phyloP scores from a whole-genome alignment of 2,329 filamentous ascomycete genomes.

The Cucurbitaria berberidis region DNA sequence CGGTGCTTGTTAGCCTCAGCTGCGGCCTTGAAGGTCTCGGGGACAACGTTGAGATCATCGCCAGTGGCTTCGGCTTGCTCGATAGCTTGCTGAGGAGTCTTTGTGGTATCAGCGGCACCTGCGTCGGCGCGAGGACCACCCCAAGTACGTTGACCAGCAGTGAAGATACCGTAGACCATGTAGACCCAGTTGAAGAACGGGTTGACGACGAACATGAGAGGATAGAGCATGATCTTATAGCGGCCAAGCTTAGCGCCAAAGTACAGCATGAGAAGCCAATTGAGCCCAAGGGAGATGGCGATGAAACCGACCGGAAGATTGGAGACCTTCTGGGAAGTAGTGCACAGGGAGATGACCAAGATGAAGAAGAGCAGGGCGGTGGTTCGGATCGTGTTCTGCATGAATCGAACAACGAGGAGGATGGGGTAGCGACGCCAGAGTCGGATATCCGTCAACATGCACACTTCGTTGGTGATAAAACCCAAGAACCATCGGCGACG shows the following conservation, averaged over 20 bases:
- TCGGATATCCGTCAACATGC: slow-evolving; percentile 94
- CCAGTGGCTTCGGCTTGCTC: slow-evolving; percentile 78
- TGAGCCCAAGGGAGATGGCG: slow-evolving; percentile 86
- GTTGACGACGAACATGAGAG: slow-evolving; percentile 92
- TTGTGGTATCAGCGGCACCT: slow-evolving; percentile 75
- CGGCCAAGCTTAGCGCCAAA: slow-evolving; percentile 86
- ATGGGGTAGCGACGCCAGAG: slow-evolving; percentile 92
- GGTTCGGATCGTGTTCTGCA: slow-evolving; percentile 95
- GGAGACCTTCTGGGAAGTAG: slow-evolving; percentile 77
- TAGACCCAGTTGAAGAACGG: slow-evolving; percentile 99
- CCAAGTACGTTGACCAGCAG: slow-evolving; percentile 93
- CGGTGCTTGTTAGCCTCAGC: slow-evolving; percentile 59
- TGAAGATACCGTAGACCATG: slow-evolving; percentile 97
- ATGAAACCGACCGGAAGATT: slow-evolving; percentile 93
- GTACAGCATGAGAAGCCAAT: slow-evolving; percentile 96
- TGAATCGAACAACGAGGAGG: slow-evolving; percentile 83
- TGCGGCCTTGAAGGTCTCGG: slow-evolving; percentile 75
- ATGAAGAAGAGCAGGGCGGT: slow-evolving; percentile 94
- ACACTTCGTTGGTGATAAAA: slow-evolving; percentile 97
- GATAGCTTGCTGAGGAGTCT: slow-evolving; percentile 81
- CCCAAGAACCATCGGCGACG: slow-evolving; percentile 95
- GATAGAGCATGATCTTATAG: slow-evolving; percentile 95
- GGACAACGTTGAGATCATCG: slow-evolving; percentile 88
- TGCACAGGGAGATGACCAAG: slow-evolving; percentile 84
- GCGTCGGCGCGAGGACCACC: slow-evolving; percentile 92